Percentiles rank a stretch among this genome's conserved stretches.
These are phyloP conservation scores for Tylopilus plumbeoviolaceoides DNA, from an alignment of 768 basidiomycete species.

Conservation along the genomic window DNA sequence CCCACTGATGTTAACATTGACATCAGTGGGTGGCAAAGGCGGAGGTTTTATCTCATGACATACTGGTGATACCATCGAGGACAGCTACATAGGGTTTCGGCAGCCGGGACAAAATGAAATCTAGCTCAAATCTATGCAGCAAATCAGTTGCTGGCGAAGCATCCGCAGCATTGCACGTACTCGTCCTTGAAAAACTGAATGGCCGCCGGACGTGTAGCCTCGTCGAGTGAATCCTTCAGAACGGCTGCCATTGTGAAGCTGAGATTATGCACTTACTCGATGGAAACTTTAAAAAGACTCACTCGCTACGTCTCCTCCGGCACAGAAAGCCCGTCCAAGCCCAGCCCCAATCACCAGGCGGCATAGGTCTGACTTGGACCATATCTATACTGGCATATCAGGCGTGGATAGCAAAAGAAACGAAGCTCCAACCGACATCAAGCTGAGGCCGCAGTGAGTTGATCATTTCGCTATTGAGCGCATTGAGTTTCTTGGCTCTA, in stretches of 20 bases:
- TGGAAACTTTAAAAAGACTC: conserved; percentile 28
- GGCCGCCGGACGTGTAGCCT: conserved; percentile 55
- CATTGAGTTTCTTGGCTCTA: conserved; percentile 75
- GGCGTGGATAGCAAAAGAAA: conserved; percentile 1
- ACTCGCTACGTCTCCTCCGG: conserved; percentile 94
- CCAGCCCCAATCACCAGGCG: conserved; percentile 72
- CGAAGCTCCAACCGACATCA: conserved; percentile 46
- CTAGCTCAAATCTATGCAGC: conserved; percentile 66
- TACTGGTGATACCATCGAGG: conserved; percentile 90
- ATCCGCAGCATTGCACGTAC: conserved; percentile 42
- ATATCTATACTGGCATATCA: conserved; percentile 47
- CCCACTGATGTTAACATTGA: conserved; percentile 60
- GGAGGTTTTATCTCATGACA: conserved; percentile 26
- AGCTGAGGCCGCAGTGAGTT: conserved; percentile 64
- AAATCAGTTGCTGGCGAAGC: conserved; percentile 9
- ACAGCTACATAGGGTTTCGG: conserved; percentile 88
- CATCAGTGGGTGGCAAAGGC: conserved; percentile 1
- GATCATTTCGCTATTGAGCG: conserved; percentile 79
- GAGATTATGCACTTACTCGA: neutral
- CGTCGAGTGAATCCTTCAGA: conserved; percentile 45
- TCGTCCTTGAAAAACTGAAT: conserved; percentile 88
- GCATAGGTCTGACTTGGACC: conserved; percentile 67
- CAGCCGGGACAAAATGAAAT: conserved; percentile 64
- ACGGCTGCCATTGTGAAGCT: conserved; percentile 42
- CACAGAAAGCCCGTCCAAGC: conserved; percentile 78